Evolutionary conservation across 2,329 filamentous ascomycete species (phyloP).

Genomic region (Sporothrix inflata): DNA sequence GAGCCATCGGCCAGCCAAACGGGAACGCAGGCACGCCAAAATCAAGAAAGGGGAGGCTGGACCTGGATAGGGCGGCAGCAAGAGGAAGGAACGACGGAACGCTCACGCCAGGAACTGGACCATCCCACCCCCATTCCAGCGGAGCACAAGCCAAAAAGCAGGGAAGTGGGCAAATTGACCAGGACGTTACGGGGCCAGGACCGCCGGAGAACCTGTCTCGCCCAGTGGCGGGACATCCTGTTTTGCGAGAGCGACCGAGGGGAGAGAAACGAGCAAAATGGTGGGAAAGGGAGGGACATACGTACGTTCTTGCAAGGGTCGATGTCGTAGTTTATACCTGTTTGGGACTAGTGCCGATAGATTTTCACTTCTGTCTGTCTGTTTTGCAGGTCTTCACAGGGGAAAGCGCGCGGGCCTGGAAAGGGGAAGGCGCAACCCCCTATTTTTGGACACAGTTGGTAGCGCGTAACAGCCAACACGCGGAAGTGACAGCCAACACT

Average conservation of each 20-base stretch:
- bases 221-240: background rate
- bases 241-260: constrained; percentile 4
- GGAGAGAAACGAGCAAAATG: background rate
- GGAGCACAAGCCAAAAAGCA: constrained; percentile 5
- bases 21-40: background rate
- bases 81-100: background rate
- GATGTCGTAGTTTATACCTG: background rate
- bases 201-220: background rate
- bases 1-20: background rate
- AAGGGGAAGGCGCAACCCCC: constrained; percentile 21
- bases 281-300: constrained; percentile 14
- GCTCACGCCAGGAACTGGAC: constrained; percentile 8
- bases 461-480: background rate
- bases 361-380: background rate
- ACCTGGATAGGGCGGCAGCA: background rate
- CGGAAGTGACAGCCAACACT: background rate
- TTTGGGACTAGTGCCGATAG: background rate
- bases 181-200: background rate
- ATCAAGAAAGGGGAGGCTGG: background rate
- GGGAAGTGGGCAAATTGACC: constrained; percentile 16
- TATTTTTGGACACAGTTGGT: constrained; percentile 23
- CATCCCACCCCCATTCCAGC: constrained; percentile 8
- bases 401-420: background rate
- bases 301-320: constrained; percentile 14
- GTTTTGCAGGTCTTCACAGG: background rate